phyloP scores from a whole-genome alignment of 2,329 filamentous ascomycete genomes.

The Parafenestella ontariensis region DNA sequence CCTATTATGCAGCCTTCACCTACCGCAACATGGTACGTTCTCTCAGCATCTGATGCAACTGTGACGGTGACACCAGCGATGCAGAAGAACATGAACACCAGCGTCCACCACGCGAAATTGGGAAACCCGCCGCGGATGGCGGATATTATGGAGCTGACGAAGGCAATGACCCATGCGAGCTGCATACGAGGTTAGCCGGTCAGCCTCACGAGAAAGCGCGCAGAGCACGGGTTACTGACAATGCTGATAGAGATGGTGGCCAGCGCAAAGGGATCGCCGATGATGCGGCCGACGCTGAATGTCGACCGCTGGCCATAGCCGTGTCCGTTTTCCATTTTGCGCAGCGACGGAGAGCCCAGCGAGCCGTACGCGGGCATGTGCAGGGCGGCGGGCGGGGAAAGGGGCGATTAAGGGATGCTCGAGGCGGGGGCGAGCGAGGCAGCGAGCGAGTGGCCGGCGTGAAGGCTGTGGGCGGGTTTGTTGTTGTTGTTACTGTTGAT shows the following conservation, averaged over 20 bases:
- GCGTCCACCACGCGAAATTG: conserved; percentile 90
- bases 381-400: conserved; percentile 56
- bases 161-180: conserved; percentile 95
- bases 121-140: conserved; percentile 69
- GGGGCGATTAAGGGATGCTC: conserved; percentile 6
- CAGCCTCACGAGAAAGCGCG: conserved; percentile 8
- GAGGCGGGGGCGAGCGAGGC: conserved; percentile 16
- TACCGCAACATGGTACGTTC: conserved; percentile 89
- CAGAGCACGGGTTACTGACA: conserved; percentile 64
- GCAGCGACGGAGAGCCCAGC: conserved; percentile 73
- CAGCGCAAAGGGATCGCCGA: conserved; percentile 95
- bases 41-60: conserved; percentile 81
- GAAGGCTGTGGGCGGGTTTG: not conserved
- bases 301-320: conserved; percentile 54
- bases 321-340: conserved; percentile 78
- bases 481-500: not conserved
- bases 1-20: conserved; percentile 28
- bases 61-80: conserved; percentile 82
- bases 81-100: conserved; percentile 83
- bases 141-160: conserved; percentile 83
- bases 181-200: conserved; percentile 52
- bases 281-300: conserved; percentile 84
- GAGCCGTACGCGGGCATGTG: conserved; percentile 77
- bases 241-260: conserved; percentile 90
- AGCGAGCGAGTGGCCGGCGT: conserved; percentile 2